Base-by-base conservation (phyloP, 352 stramenopile genomes). In the Hyaloperonospora brassicae region DNA sequence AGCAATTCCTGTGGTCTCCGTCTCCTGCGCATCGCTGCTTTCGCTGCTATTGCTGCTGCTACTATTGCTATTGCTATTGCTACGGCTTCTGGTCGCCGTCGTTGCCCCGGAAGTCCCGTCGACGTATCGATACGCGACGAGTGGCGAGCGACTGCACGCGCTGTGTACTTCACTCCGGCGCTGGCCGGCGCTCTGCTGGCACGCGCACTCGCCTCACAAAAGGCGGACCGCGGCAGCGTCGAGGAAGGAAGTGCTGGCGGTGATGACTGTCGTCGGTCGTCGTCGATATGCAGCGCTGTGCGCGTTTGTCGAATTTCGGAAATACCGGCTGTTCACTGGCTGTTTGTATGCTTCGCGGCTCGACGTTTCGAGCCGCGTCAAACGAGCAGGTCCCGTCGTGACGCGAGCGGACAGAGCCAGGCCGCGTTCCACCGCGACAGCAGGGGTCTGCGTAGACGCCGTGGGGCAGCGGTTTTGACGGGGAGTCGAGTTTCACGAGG, bases 211-310 rank as follows among this genome's bases (percentile, higher is more conserved):
- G 44, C 56, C 36, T 17, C 31, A 47, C 50, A 47, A 43, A 22
- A 43, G 14, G 38, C 38, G 7, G 27, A 53, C 44, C 50, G 27
- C 27, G 27, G 27, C 8, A 34, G 27, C 27, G 27, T 34, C 27
- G 27, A 34, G 27, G 8, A 17, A 17, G 17, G 17, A 45, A 54
- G 44, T 56, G 43, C 47, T 52, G 50, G 51, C 60, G 58, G 50
- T 57, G 56, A 65, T 68, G 57, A 47, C 61, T 57, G 57, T 68
- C 56, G 56, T 63, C 49, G 22, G 40, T 67, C 55, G 59, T 67
- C 55, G 59, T 34, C 27, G 27, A 34, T 34, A 34, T 9, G 27
- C 27, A 34, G 44, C 50, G 48, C 60, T 56, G 55, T 55, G 56
- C 38, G 63, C 14, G 55, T 36, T 35, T 55, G 55, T 50, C 24